These are phyloP conservation scores for Clarireedia paspali DNA, from an alignment of 2,329 filamentous ascomycete genomes.

Conservation along the genomic window DNA sequence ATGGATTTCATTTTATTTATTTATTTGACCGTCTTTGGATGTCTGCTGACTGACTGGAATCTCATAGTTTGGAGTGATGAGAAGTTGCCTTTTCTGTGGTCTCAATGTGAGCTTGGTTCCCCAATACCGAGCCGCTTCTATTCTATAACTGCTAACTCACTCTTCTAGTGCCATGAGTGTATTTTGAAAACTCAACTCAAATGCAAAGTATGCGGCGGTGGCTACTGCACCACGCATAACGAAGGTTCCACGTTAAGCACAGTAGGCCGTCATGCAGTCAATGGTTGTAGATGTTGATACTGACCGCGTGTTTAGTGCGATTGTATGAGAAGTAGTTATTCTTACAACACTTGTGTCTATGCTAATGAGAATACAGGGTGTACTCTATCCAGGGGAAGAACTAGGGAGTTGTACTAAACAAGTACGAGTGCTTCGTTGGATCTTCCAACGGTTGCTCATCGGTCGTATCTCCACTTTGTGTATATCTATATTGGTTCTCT, in stretches of 20 bases:
- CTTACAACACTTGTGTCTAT: background rate
- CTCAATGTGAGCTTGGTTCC: slow-evolving; percentile 49
- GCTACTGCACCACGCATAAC: slow-evolving; percentile 79
- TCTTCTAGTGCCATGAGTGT: slow-evolving; percentile 62
- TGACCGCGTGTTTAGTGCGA: slow-evolving; percentile 26
- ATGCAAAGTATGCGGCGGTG: slow-evolving; percentile 66
- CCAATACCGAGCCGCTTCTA: no score
- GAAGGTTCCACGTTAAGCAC: slow-evolving; percentile 64
- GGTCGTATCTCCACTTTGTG: no score
- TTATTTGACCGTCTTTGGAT: background rate
- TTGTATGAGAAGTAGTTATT: slow-evolving; percentile 23
- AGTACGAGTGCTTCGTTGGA: no score
- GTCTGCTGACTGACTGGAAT: background rate
- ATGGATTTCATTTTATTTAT: background rate
- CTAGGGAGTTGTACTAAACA: slow-evolving; percentile 23
- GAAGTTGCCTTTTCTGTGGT: slow-evolving; percentile 82
- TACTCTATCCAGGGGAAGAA: slow-evolving; percentile 15
- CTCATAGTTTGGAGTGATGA: slow-evolving; percentile 42
- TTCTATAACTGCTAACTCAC: slow-evolving; percentile 3
- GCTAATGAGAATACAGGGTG: background rate
- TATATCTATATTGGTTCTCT: no score
- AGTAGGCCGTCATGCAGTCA: slow-evolving; percentile 24
- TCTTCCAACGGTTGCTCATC: no score
- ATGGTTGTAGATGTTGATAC: slow-evolving; percentile 25
- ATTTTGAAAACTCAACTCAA: slow-evolving; percentile 61